Evolutionary conservation across 108 stramenopile genomes (phyloP), one percentile per base, ranked within the genome.

Genomic region (Mayamaea pseudoterrestris): DNA sequence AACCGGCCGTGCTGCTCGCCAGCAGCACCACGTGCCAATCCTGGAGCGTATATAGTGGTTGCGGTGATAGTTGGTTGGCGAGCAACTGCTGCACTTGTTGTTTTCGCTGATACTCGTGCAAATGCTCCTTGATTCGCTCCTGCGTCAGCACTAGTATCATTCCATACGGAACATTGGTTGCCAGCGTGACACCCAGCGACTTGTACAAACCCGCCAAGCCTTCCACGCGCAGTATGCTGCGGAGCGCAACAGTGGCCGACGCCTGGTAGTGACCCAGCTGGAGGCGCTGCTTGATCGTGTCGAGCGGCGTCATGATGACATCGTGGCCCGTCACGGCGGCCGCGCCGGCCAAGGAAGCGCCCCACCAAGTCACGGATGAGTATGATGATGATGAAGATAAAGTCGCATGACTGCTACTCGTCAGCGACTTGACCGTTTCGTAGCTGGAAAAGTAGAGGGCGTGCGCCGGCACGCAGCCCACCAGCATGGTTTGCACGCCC

Each of bases 211-310:
- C 73, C 30, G 44, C 50, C 58, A 59, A 52, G 40, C 90, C 98
- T 65, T 96, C 98, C 14, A 45, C 57, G 17, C 53, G 61, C 17
- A 62, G 47, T 54, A 75, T 75, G 5, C 50, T 46, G 2, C 24
- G 37, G 6, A 63, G 35, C 25, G 78, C 78, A 41, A 71, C 63
- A 6, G 58, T 43, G 24, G 80, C 53, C 35, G 81, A 76, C 47
- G 83, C 88, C 9, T 40, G 31, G 70, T 99, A 94, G 63, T 95
- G 89, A 7, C 98, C 98, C 41, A 99, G 72, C 58, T 99, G 98
- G 62, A 99, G 66, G 21, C 98, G 78, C 68, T 99, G 98, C 74
- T 99, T 99, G 57, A 99, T 58, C n/a, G 95, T 94, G 71, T 98
- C 96, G 66, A 96, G 66, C 5, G 98, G 95, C 8, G 93, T 93